Evolutionary conservation across 225 moss, liverwort and hornwort species (phyloP).

Genomic region (Polytrichum formosum): DNA sequence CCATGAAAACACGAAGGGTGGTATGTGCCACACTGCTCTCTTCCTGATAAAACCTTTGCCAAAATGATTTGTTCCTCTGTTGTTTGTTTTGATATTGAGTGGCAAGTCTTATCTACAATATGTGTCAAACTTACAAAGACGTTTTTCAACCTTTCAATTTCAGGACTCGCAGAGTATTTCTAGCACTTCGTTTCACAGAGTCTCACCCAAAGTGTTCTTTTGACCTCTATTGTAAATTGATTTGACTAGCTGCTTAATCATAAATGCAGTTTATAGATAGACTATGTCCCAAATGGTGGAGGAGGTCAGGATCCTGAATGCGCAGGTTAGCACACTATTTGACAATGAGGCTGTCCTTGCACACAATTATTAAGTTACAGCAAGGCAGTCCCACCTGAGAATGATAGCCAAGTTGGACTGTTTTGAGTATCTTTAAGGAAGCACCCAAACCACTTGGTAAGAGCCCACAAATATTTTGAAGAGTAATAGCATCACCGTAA

Average conservation of each 20-base stretch:
- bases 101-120: background rate
- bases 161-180: background rate
- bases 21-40: slow-evolving; percentile 10
- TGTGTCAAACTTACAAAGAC: background rate
- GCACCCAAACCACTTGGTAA: no score
- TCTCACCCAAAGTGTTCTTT: background rate
- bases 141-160: background rate
- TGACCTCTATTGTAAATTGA: background rate
- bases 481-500: background rate
- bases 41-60: background rate
- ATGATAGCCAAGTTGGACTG: no score
- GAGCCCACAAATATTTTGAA: no score
- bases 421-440: no score
- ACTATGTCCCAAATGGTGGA: no score
- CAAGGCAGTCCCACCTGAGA: no score
- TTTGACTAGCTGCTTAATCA: no score
- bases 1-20: slow-evolving; percentile 32
- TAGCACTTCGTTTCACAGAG: background rate
- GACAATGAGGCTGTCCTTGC: no score
- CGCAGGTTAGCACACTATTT: no score
- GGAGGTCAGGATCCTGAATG: no score
- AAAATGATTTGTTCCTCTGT: background rate
- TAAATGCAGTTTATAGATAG: no score
- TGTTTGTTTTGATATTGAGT: background rate
- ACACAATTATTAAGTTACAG: no score